Percentiles rank a stretch among this genome's conserved stretches.
Evolutionary conservation across 176 grass and related monocot species (phyloP).

Genomic region (Carex myosuroides): DNA sequence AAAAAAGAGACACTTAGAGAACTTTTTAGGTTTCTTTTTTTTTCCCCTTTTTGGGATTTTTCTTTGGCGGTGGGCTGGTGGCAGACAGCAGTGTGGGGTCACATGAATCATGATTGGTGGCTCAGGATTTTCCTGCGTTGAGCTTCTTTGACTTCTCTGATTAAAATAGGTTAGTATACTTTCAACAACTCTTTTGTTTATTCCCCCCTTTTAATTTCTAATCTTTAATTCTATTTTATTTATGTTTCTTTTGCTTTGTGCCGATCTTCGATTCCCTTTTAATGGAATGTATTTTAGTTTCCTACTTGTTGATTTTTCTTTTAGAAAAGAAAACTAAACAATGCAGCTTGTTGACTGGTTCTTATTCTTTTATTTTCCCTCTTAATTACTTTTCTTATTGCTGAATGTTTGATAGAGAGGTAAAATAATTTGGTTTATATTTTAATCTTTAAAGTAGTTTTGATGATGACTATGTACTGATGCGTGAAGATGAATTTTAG

Average conservation of each 20-base stretch:
- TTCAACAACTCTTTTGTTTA: neutral
- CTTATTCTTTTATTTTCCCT: neutral
- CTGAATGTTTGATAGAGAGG: neutral
- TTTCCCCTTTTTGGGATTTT: neutral
- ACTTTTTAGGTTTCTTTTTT: neutral
- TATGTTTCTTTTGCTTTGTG: neutral
- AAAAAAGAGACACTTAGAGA: neutral
- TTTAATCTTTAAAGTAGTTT: neutral
- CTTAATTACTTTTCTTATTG: neutral
- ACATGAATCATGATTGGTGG: slow-evolving; percentile 1
- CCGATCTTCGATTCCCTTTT: neutral
- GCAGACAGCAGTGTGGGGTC: neutral
- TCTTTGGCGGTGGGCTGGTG: neutral
- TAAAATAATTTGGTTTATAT: neutral
- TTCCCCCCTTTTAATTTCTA: neutral
- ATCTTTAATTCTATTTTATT: neutral
- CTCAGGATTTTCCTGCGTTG: neutral
- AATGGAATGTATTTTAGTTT: neutral
- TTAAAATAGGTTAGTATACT: neutral
- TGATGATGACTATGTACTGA: neutral
- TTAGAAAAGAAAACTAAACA: neutral
- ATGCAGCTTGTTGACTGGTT: neutral
- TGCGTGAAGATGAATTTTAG: neutral
- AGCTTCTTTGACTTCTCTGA: slow-evolving; percentile 5
- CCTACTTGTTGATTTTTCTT: neutral